Evolutionary conservation across 768 basidiomycete species (phyloP).

Genomic region (Boletus rex-veris): DNA sequence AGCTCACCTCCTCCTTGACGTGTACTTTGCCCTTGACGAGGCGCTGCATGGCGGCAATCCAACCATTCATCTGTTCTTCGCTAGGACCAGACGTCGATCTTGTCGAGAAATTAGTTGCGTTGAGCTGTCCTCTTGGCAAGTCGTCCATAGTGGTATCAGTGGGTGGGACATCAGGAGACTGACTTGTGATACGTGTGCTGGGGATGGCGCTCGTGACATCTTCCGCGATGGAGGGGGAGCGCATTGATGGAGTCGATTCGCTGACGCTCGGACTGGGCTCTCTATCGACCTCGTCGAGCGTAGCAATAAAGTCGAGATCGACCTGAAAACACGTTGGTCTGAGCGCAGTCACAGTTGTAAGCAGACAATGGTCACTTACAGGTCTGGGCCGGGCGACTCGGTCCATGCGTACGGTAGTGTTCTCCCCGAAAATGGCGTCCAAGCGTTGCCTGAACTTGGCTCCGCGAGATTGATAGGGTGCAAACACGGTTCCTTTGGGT

Average conservation of each 20-base stretch:
- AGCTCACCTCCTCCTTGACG: slow-evolving; percentile 22
- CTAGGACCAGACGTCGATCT: not conserved
- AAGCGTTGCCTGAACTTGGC: slow-evolving; percentile 21
- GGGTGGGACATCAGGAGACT: slow-evolving; percentile 10
- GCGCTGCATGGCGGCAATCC: slow-evolving; percentile 27
- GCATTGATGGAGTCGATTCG: not conserved
- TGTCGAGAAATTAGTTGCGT: not conserved
- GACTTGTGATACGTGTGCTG: slow-evolving; percentile 20
- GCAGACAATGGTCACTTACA: slow-evolving; percentile 8
- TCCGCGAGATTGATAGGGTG: slow-evolving; percentile 18
- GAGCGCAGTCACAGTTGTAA: not conserved
- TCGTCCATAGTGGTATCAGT: not conserved
- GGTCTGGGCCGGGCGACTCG: slow-evolving; percentile 18
- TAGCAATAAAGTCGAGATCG: slow-evolving; percentile 6
- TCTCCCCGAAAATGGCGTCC: slow-evolving; percentile 17
- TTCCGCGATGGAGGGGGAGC: slow-evolving; percentile 1
- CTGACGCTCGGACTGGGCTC: slow-evolving; percentile 1
- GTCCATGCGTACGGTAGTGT: slow-evolving; percentile 22
- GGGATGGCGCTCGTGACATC: slow-evolving; percentile 1
- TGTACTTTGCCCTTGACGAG: slow-evolving; percentile 29
- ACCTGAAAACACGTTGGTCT: slow-evolving; percentile 3
- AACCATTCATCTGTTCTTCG: slow-evolving; percentile 12
- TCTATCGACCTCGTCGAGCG: slow-evolving; percentile 6
- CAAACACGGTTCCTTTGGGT: not conserved
- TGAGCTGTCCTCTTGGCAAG: not conserved